A percentile compares a stretch with the other conserved stretches of the same genome.
Conservation (phyloP, 176 grass and related monocot species). For the Poa annua region DNA sequence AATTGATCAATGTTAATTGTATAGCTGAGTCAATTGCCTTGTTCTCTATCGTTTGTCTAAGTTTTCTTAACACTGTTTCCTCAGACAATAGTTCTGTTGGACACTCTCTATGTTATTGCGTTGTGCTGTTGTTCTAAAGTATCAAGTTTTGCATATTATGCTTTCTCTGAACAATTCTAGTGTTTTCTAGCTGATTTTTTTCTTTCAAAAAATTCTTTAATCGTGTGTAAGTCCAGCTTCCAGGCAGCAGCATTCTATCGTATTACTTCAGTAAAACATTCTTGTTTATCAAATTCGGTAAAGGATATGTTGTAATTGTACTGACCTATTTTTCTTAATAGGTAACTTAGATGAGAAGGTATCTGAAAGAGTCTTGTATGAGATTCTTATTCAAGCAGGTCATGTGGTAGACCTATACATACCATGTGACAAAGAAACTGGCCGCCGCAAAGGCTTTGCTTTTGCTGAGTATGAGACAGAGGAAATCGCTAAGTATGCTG, state of each 20-base stretch:
- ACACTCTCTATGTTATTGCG: not conserved
- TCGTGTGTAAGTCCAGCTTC: not conserved
- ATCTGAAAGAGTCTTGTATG: constrained; percentile 77
- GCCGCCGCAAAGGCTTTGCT: constrained; percentile 71
- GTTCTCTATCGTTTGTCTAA: not conserved
- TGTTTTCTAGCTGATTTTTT: not conserved
- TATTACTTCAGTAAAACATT: not conserved
- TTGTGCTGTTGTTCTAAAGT: not conserved
- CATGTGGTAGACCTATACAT: constrained; percentile 74
- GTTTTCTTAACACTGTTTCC: not conserved
- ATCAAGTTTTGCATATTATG: not conserved
- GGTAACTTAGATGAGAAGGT: constrained; percentile 98
- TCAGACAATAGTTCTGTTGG: no score
- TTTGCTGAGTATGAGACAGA: constrained; percentile 90
- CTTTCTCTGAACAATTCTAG: not conserved
- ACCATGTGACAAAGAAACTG: constrained; percentile 81
- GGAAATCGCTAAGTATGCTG: constrained; percentile 78
- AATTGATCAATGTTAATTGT: not conserved
- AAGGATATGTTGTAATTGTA: constrained; percentile 22
- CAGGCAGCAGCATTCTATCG: not conserved
- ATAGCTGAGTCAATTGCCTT: not conserved
- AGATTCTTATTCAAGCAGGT: constrained; percentile 90
- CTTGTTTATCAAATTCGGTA: no score
- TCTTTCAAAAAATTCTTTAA: not conserved
- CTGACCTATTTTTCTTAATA: constrained; percentile 44